Conservation (phyloP, 345 rosid species). For the Eucalyptus polybractea region DNA sequence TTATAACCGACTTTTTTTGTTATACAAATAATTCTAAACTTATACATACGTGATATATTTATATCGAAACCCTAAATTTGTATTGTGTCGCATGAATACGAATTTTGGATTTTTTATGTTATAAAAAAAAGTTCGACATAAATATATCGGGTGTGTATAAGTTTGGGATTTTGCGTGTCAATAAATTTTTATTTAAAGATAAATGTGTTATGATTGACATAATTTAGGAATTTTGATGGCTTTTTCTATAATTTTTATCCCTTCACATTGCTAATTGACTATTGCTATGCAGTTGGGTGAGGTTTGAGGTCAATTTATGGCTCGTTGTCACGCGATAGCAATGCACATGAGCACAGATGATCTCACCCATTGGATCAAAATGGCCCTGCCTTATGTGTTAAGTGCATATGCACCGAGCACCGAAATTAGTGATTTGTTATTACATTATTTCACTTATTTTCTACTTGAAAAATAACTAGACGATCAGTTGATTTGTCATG, state of each 20-base stretch:
- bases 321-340: accelerated
- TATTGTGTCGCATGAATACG: accelerated
- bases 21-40: too few species aligned
- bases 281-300: neutral
- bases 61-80: too few species aligned
- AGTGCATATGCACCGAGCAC: neutral
- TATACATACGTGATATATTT: accelerated
- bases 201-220: neutral
- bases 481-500: accelerated
- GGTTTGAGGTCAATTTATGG: neutral
- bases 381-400: neutral
- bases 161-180: too few species aligned
- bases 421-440: neutral
- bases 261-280: neutral
- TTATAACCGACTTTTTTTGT: too few species aligned
- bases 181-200: too few species aligned
- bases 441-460: neutral
- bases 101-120: too few species aligned
- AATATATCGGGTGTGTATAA: too few species aligned
- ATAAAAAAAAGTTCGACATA: accelerated
- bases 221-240: accelerated
- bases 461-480: neutral
- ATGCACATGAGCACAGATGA: too few species aligned
- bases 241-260: neutral
- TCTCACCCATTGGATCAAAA: accelerated